Percentiles rank a stretch among this genome's conserved stretches.
Conservation (phyloP, 441 rosid genomes). For the Brassica hybrid region DNA sequence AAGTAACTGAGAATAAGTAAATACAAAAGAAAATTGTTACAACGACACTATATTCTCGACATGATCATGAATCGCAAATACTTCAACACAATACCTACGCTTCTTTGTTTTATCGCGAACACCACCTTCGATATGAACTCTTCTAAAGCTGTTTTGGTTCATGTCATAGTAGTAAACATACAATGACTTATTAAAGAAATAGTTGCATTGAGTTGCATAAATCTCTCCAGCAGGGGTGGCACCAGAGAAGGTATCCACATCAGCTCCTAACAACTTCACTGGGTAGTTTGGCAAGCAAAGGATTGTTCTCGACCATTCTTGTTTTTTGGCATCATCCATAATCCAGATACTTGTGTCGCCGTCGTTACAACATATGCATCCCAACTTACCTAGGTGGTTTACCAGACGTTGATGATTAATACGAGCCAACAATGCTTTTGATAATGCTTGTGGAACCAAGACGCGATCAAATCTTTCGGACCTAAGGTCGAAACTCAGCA, state of each 20-base stretch:
- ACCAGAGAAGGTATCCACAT: slow-evolving; percentile 2
- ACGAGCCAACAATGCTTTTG: not conserved
- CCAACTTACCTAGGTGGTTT: not conserved
- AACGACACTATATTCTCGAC: not conserved
- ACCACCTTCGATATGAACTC: not conserved
- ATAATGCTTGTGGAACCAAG: not conserved
- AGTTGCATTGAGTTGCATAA: not conserved
- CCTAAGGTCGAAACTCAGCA: not conserved
- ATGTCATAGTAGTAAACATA: slow-evolving; percentile 2
- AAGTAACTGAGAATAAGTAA: too few species aligned
- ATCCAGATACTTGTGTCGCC: not conserved
- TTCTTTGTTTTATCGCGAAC: not conserved
- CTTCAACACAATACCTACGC: not conserved
- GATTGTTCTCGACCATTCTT: slow-evolving; percentile 1
- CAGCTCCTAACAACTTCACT: not conserved
- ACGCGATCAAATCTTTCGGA: not conserved
- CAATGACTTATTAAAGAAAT: not conserved
- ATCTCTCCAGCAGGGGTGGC: slow-evolving; percentile 1
- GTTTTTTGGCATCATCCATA: not conserved
- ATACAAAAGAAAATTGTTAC: too few species aligned
- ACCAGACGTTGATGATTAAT: not conserved
- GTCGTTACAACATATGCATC: not conserved
- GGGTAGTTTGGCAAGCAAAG: not conserved
- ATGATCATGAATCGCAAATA: not conserved
- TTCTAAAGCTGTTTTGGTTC: slow-evolving; percentile 3